phyloP scores from a whole-genome alignment of 169 alveolate genomes.

The Plasmodium vivax region DNA sequence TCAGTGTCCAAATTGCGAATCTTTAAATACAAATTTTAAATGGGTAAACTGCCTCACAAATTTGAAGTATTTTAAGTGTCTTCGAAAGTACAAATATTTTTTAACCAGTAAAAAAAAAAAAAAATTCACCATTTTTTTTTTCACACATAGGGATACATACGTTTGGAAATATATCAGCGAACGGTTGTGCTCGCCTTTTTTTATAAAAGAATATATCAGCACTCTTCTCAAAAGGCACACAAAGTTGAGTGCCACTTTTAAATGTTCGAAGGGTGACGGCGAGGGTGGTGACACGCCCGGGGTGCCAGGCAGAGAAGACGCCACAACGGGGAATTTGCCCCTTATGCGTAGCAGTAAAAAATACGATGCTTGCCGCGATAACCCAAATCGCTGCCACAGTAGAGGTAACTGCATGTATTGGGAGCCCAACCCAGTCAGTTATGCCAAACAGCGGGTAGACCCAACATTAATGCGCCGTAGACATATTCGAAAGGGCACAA shows the following conservation, averaged over 20 bases:
- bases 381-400: background rate
- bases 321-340: background rate
- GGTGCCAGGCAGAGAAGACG: background rate
- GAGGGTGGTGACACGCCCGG: background rate
- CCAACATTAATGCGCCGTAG: background rate
- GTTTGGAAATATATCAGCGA: conserved; percentile 1
- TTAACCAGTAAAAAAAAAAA: conserved; percentile 1
- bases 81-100: conserved; percentile 56
- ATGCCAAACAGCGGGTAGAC: background rate
- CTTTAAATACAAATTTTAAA: conserved; percentile 13
- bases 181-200: conserved; percentile 3
- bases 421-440: background rate
- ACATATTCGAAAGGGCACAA: background rate
- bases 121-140: conserved; percentile 14
- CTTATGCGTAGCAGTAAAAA: background rate
- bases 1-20: background rate
- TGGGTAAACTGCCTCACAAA: conserved; percentile 21
- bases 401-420: background rate
- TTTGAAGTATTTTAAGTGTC: conserved; percentile 36
- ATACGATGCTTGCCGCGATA: background rate
- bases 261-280: background rate
- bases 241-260: background rate
- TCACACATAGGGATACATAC: background rate
- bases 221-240: conserved; percentile 54
- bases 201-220: conserved; percentile 41